Base-by-base conservation (phyloP, 768 basidiomycete genomes). In the Phlebiopsis flavidoalba region DNA sequence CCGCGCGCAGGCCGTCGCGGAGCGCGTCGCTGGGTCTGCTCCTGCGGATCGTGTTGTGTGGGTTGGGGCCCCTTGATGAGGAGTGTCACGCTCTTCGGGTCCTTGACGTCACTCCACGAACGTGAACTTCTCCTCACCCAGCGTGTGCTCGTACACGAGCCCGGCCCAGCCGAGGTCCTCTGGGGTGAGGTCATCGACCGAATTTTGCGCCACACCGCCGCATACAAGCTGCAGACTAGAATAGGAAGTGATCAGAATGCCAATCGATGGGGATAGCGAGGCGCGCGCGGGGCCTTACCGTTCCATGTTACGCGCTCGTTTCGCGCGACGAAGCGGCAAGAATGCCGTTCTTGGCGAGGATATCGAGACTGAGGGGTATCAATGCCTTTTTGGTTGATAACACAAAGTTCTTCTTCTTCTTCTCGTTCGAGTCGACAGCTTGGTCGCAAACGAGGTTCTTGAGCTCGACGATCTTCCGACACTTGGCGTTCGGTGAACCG, bases 281-380 rank as follows among this genome's bases (percentile, higher is more conserved):
- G n/a, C n/a, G n/a, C 10, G 31, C 50, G 53, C 40, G 40, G 62
- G 63, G 57, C 64, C 81, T 62, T 68, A 93, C 94, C 95, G 81
- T 74, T 99, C 97, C 97, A 99, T 98, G 72, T 99, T 99, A 69
- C 97, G 86, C 71, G n/a, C n/a, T n/a, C 97, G 82, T 80, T 99
- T 99, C 17, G 97, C 97, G 62, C 97, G 82, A 63, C 97, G 84
- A 54, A 99, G 82, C n/a, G 21, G 94, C 96, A 60, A 99, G 76
- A 64, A 99, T 98, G 12, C 95, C 96, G 74, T 94, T 91, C 81
- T 98, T 98, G 48, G 93, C 95, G 45, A 99, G 79, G 46, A 98
- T 87, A 74, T 99, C 97, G 59, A 99, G 81, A 68, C 90, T 93
- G 71, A 99, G 83, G 6, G 97, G 97, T n/a, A 73, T 99, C 97